A percentile compares a stretch with the other conserved stretches of the same genome.
Conservation (phyloP, 2,329 filamentous ascomycete species). For the Stagonosporopsis tanaceti region DNA sequence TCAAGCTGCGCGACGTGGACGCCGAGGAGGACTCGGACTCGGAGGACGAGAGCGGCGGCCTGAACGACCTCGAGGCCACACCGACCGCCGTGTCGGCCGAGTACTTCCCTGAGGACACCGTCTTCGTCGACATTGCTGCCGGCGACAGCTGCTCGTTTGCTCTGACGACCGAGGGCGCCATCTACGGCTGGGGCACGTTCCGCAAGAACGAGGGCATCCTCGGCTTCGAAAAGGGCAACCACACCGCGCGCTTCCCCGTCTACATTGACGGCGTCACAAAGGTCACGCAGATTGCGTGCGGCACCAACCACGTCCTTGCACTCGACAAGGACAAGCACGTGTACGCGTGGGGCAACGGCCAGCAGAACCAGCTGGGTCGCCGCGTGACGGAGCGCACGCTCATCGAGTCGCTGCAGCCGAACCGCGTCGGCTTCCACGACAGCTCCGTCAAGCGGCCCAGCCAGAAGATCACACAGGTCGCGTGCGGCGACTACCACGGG, state of each 20-base stretch:
- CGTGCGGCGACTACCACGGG: constrained; percentile 80
- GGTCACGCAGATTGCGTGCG: constrained; percentile 69
- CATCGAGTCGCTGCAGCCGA: constrained; percentile 63
- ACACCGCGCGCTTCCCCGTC: constrained; percentile 54
- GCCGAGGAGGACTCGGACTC: constrained; percentile 53
- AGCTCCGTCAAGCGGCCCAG: constrained; percentile 45
- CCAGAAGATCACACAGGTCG: constrained; percentile 67
- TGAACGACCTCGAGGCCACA: constrained; percentile 77
- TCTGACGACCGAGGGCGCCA: constrained; percentile 75
- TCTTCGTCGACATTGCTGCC: constrained; percentile 73
- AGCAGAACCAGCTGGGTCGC: constrained; percentile 75
- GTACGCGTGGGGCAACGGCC: constrained; percentile 75
- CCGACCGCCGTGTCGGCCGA: constrained; percentile 66
- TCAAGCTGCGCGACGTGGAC: constrained; percentile 64
- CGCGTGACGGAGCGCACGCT: constrained; percentile 68
- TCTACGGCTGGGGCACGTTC: constrained; percentile 89
- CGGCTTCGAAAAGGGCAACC: constrained; percentile 63
- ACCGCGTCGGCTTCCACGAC: constrained; percentile 63
- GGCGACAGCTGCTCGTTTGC: constrained; percentile 79
- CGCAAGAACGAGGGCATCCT: constrained; percentile 72
- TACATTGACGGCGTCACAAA: constrained; percentile 71
- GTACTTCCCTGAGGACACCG: constrained; percentile 67
- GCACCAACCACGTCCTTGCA: constrained; percentile 75
- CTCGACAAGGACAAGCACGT: constrained; percentile 71
- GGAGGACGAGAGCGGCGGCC: constrained; percentile 66